Evolutionary conservation across 2,329 filamentous ascomycete species (phyloP).

Genomic region (Arthroderma uncinatum): DNA sequence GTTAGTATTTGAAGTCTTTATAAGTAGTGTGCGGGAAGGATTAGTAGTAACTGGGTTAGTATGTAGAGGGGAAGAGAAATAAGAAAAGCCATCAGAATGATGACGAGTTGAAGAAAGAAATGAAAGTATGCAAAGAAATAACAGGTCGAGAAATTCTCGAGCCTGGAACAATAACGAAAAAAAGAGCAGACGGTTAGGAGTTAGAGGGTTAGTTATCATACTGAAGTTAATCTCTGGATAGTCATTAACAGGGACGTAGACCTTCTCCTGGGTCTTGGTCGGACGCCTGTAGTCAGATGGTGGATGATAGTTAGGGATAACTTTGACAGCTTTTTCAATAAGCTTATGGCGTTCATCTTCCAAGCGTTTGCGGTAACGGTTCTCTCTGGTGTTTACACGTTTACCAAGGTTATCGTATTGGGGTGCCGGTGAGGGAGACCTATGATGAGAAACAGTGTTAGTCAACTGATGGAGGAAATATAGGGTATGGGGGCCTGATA

Average conservation of each 20-base stretch:
- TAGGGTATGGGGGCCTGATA: neutral
- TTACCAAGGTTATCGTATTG: conserved; percentile 99
- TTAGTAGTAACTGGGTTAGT: conserved; percentile 16
- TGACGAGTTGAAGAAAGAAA: conserved; percentile 24
- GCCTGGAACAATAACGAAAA: conserved; percentile 29
- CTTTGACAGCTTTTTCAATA: conserved; percentile 98
- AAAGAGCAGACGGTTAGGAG: conserved; percentile 51
- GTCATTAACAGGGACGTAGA: conserved; percentile 99
- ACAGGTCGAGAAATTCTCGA: conserved; percentile 18
- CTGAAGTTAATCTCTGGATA: conserved; percentile 99
- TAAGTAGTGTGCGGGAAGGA: conserved; percentile 18
- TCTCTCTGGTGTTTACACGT: conserved; percentile 98
- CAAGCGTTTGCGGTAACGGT: conserved; percentile 92
- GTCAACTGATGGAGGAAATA: conserved; percentile 15
- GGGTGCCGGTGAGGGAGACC: conserved; percentile 87
- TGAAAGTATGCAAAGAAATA: conserved; percentile 19
- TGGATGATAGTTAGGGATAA: conserved; percentile 97
- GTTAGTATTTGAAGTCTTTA: conserved; percentile 59
- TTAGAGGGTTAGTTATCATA: conserved; percentile 99
- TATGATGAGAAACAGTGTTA: conserved; percentile 29
- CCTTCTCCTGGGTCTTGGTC: conserved; percentile 99
- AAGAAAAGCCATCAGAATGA: conserved; percentile 30
- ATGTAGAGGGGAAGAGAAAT: conserved; percentile 17
- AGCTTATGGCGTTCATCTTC: conserved; percentile 98
- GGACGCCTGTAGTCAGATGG: conserved; percentile 96